Evolutionary conservation across 306 rosid genomes (phyloP).

Genomic region (Cicer judaicum): DNA sequence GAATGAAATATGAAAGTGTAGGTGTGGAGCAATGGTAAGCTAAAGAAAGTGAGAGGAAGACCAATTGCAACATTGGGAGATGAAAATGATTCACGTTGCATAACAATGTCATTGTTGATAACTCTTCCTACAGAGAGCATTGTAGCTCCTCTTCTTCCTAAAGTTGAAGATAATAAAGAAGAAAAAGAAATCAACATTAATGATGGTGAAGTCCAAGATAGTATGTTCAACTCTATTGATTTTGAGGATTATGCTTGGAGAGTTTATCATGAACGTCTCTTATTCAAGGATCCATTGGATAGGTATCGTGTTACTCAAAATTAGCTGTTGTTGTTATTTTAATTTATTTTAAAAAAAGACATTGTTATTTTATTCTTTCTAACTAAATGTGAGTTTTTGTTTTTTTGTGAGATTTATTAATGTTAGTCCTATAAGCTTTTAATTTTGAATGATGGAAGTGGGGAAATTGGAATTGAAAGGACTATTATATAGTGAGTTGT

Average conservation of each 20-base stretch:
- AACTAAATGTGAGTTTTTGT: not conserved
- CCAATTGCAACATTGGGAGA: constrained; percentile 52
- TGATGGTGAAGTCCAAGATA: constrained; percentile 33
- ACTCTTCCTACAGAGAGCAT: constrained; percentile 71
- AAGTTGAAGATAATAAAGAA: constrained; percentile 25
- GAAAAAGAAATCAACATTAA: constrained; percentile 24
- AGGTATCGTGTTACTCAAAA: constrained; percentile 57
- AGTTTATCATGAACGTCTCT: constrained; percentile 66
- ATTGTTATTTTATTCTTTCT: not conserved
- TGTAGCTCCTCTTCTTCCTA: constrained; percentile 62
- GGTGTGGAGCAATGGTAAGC: constrained; percentile 93
- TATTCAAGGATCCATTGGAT: constrained; percentile 69
- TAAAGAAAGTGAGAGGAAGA: constrained; percentile 89
- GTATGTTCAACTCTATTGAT: constrained; percentile 61
- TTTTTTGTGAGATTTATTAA: not conserved
- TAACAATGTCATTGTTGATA: constrained; percentile 70
- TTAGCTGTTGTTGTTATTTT: constrained; percentile 2
- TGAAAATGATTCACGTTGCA: constrained; percentile 45
- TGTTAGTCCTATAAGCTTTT: not conserved
- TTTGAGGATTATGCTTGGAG: constrained; percentile 94
- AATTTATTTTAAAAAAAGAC: too few relatives aligned
- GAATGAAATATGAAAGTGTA: constrained; percentile 24
- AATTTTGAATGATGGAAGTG: not conserved
- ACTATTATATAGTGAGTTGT: not conserved
- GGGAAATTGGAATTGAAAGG: not conserved